These are phyloP conservation scores for Magnolia officinalis DNA, from an alignment of 164 flowering plant species.

Conservation along the genomic window DNA sequence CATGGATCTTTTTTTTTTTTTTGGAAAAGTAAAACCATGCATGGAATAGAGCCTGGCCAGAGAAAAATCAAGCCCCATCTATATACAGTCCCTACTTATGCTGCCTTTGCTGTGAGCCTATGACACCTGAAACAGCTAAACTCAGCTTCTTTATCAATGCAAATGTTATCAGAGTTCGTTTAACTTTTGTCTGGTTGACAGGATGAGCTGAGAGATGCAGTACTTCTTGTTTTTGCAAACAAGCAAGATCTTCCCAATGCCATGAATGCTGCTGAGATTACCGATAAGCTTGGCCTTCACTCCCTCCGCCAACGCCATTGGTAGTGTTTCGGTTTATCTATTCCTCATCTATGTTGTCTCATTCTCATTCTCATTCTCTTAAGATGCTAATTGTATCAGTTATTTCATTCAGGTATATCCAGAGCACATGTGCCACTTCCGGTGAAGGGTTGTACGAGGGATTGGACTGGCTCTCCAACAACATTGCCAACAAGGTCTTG, in stretches of 20 bases:
- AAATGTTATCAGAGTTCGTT: too few relatives aligned
- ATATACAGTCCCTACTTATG: too few relatives aligned
- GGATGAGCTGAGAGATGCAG: constrained; percentile 82
- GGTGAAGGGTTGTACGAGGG: constrained; percentile 83
- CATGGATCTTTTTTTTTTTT: too few relatives aligned
- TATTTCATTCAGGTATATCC: constrained; percentile 54
- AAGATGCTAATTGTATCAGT: neutral
- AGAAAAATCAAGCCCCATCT: too few relatives aligned
- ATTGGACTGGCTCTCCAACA: constrained; percentile 59
- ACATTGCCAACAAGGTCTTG: constrained; percentile 39
- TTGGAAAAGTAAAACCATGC: too few relatives aligned
- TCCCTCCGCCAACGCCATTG: constrained; percentile 83
- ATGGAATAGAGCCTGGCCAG: too few relatives aligned
- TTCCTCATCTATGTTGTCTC: too few relatives aligned
- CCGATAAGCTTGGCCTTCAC: constrained; percentile 84
- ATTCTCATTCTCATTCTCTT: too few relatives aligned
- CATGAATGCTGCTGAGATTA: constrained; percentile 86
- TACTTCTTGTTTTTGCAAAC: constrained; percentile 77
- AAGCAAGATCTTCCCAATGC: constrained; percentile 90
- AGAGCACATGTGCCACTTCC: constrained; percentile 80
- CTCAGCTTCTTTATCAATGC: too few relatives aligned
- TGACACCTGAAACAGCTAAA: too few relatives aligned
- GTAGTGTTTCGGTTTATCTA: constrained; percentile 19
- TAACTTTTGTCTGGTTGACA: constrained; percentile 13
- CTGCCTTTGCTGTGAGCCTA: too few relatives aligned